phyloP scores from a whole-genome alignment of 352 stramenopile species.

The Pythium phragmitis region DNA sequence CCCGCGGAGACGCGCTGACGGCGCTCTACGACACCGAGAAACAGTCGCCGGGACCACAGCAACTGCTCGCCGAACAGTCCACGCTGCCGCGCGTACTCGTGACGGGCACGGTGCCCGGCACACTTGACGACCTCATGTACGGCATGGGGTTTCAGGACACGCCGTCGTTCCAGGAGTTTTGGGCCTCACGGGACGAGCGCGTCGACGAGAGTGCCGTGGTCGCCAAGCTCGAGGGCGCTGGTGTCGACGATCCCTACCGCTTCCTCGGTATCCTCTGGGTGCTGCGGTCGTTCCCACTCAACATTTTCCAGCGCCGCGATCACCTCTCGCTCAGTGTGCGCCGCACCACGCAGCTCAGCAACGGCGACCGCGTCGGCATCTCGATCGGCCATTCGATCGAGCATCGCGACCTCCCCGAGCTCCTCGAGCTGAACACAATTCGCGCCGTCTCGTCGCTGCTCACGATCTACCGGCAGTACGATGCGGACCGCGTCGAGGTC shows the following conservation, averaged over 20 bases:
- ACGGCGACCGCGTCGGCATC: conserved; percentile 49
- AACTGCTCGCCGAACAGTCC: not conserved
- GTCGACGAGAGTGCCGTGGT: conserved; percentile 30
- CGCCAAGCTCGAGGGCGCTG: conserved; percentile 25
- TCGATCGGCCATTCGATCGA: conserved; percentile 48
- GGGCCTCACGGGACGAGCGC: conserved; percentile 33
- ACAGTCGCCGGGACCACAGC: not conserved
- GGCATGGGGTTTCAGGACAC: conserved; percentile 43
- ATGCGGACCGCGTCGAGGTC: conserved; percentile 37
- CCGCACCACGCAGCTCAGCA: not conserved
- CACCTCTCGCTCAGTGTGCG: conserved; percentile 29
- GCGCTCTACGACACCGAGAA: too few species aligned
- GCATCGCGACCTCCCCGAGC: conserved; percentile 39
- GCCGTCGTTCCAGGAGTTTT: conserved; percentile 31
- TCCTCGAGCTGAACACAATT: conserved; percentile 34
- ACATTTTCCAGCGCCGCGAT: conserved; percentile 29
- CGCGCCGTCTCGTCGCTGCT: conserved; percentile 40
- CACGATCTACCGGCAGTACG: conserved; percentile 45
- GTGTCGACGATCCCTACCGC: conserved; percentile 33
- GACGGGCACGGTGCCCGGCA: conserved; percentile 35
- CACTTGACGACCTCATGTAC: conserved; percentile 56
- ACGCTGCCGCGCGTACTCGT: not conserved
- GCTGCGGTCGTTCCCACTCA: not conserved
- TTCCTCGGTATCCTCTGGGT: conserved; percentile 36
- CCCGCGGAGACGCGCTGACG: not conserved